Evolutionary conservation across 2,329 filamentous ascomycete species (phyloP), one percentile per base, ranked within the genome.

Genomic region (Penicillium sp.): DNA sequence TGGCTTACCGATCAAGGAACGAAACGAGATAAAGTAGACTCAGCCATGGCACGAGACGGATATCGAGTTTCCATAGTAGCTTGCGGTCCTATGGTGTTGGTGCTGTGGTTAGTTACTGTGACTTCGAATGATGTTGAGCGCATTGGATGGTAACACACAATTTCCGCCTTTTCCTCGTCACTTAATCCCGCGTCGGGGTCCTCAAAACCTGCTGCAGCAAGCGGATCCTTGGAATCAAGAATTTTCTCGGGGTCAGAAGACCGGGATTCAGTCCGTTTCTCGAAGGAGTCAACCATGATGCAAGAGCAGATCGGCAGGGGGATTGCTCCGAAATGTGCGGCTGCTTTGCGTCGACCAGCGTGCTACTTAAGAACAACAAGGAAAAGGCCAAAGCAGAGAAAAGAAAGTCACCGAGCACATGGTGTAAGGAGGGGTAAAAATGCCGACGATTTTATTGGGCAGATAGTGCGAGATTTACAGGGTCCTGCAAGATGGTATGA

Each of bases 101-200:
- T 29, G 16, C 8, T 20, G 1, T 16, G 10, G 31, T 51, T 20
- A 42, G 39, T 26, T 26, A 26, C 8, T 42, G n/a, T 32, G 24
- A 7, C 11, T n/a, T 9, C 16, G 9, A 29, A 14, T 7, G 22
- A 20, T 14, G 2, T 24, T 24, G 10, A 13, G 18, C 16, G 3
- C 2, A 37, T 26, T 22, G 18, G 34, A 13, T 35, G 38, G 11
- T n/a, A 20, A 53, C 82, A 61, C 74, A 89, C 88, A 65, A 85
- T 82, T 47, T 74, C 79, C 26, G 81, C 81, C 61, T 76, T 81
- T 69, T 90, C 88, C 60, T 84, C 85, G 1, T 82, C 81, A 38
- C 80, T 85, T 63, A 89, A 73, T 8, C 85, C 84, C 46, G 82
- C 85, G 72, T 91, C 88, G 0, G 84, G 84, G 64, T 87, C 83